Conservation (phyloP, 345 rosid genomes). For the Arabidopsis suecica region DNA sequence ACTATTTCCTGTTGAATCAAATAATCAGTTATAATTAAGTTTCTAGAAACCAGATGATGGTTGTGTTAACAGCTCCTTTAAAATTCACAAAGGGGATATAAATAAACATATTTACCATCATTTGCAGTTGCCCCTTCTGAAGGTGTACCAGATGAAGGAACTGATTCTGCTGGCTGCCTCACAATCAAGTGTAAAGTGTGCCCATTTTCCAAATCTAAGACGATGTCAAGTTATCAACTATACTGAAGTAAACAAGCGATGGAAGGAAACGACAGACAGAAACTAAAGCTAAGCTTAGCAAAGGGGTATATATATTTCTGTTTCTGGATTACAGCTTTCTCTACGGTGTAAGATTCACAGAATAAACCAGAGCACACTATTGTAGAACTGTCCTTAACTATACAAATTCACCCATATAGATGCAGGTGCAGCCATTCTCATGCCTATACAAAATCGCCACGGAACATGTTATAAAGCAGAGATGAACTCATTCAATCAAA, state of each 20-base stretch:
- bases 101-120: slow-evolving; percentile 54
- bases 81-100: slow-evolving; percentile 11
- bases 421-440: slow-evolving; percentile 12
- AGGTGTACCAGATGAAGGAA: slow-evolving; percentile 59
- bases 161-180: slow-evolving; percentile 74
- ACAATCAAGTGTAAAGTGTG: slow-evolving; percentile 90
- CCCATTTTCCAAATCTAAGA: slow-evolving; percentile 87
- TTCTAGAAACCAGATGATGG: not conserved
- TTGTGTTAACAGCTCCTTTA: slow-evolving; percentile 13
- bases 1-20: slow-evolving; percentile 60
- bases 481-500: slow-evolving; percentile 5
- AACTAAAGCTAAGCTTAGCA: slow-evolving; percentile 15
- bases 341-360: not conserved
- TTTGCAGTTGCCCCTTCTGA: slow-evolving; percentile 57
- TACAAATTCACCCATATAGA: not conserved
- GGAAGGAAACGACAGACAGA: slow-evolving; percentile 4
- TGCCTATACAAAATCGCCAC: slow-evolving; percentile 1
- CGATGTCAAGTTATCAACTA: slow-evolving; percentile 50
- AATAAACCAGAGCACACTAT: not conserved
- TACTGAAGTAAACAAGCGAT: slow-evolving; percentile 8
- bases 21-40: not conserved
- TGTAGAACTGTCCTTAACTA: not conserved
- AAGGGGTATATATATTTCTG: not conserved
- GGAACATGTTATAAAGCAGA: not conserved
- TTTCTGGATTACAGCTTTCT: not conserved